Conservation (phyloP, 768 basidiomycete genomes). For the Fibroporia radiculosa region DNA sequence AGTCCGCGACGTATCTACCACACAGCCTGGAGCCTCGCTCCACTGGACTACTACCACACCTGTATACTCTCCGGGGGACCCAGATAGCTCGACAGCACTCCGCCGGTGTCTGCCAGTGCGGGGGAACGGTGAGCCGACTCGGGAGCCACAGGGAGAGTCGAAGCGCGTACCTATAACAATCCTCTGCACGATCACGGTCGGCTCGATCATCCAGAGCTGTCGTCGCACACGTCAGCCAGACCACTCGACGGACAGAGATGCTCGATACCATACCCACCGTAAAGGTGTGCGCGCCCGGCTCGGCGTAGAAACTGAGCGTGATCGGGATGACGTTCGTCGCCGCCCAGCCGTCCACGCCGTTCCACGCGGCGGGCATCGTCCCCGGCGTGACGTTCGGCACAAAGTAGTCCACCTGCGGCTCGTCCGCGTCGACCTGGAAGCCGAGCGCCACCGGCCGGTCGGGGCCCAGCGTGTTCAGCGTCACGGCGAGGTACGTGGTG, state of each 20-base stretch:
- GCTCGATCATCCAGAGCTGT: conserved; percentile 49
- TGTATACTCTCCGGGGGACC: not conserved
- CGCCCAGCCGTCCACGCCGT: conserved; percentile 41
- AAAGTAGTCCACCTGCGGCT: conserved; percentile 36
- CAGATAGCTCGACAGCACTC: conserved; percentile 47
- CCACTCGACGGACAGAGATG: too few relatives aligned
- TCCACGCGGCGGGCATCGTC: conserved; percentile 38
- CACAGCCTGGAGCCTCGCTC: not conserved
- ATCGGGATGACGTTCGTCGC: conserved; percentile 43
- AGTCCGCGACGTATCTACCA: too few relatives aligned
- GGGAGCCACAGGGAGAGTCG: not conserved
- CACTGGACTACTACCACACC: not conserved
- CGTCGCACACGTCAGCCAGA: not conserved
- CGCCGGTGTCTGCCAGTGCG: conserved; percentile 54
- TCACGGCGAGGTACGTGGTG: conserved; percentile 41
- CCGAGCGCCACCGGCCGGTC: conserved; percentile 45
- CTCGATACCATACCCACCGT: conserved; percentile 31
- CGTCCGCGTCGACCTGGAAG: conserved; percentile 40
- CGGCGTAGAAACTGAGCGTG: conserved; percentile 30
- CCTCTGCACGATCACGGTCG: conserved; percentile 53
- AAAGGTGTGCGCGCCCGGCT: conserved; percentile 51
- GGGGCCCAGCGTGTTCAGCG: conserved; percentile 42
- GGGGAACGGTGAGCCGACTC: conserved; percentile 4
- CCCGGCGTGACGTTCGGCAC: conserved; percentile 41
- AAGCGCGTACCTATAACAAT: conserved; percentile 43